Conservation (phyloP, 169 alveolate genomes). For the Babesia ovata region DNA sequence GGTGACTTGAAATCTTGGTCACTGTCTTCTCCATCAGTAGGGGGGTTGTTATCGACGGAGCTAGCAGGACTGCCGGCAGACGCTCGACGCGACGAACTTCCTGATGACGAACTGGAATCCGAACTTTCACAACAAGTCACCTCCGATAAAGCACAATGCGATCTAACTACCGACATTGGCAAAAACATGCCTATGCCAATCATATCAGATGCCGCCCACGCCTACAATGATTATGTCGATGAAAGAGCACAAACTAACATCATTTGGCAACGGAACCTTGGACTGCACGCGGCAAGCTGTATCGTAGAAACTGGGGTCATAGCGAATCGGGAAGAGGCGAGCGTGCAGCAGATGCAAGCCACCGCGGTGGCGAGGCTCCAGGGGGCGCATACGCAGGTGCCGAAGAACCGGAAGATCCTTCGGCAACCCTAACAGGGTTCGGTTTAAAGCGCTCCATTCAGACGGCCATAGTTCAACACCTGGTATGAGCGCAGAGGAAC, state of each 20-base stretch:
- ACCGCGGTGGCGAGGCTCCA: slow-evolving; percentile 49
- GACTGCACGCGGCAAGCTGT: slow-evolving; percentile 40
- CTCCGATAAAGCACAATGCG: background rate
- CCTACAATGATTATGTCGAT: slow-evolving; percentile 6
- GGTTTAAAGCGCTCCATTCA: slow-evolving; percentile 51
- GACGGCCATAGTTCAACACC: slow-evolving; percentile 50
- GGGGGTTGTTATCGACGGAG: background rate
- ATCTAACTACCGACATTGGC: slow-evolving; percentile 26
- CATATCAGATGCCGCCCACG: slow-evolving; percentile 36
- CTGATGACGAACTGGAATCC: background rate
- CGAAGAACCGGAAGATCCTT: slow-evolving; percentile 44
- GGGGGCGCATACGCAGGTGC: slow-evolving; percentile 38
- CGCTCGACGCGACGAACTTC: slow-evolving; percentile 1
- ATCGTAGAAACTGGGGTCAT: slow-evolving; percentile 55
- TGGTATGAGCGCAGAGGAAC: slow-evolving; percentile 64
- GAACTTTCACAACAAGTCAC: slow-evolving; percentile 14
- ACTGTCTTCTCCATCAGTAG: background rate
- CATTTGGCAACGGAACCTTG: background rate
- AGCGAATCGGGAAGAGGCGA: slow-evolving; percentile 62
- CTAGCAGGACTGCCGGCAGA: background rate
- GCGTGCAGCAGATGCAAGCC: slow-evolving; percentile 56
- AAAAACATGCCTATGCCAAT: slow-evolving; percentile 54
- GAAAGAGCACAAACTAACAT: slow-evolving; percentile 13
- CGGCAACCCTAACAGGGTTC: slow-evolving; percentile 41
- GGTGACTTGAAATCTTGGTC: slow-evolving; percentile 3